These are phyloP conservation scores for Verbena officinalis DNA, from an alignment of 257 asterid species.

Conservation along the genomic window DNA sequence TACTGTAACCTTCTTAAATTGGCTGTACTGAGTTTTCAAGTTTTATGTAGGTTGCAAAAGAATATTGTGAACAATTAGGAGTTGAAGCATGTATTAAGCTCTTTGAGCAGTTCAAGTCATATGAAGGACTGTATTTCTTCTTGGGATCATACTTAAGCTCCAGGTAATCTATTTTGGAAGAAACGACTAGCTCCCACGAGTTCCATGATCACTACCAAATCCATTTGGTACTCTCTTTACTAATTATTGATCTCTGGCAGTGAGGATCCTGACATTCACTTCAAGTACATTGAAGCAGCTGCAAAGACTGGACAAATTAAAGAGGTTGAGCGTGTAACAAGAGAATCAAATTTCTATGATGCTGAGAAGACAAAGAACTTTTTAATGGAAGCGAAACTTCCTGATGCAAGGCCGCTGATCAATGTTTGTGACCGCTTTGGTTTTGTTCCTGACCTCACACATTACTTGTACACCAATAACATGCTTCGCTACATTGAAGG, in stretches of 20 bases:
- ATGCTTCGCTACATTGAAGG: conserved; percentile 99
- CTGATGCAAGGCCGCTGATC: conserved; percentile 97
- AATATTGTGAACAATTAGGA: conserved; percentile 96
- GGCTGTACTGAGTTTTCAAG: conserved; percentile 23
- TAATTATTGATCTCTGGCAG: conserved; percentile 50
- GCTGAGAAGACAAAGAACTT: conserved; percentile 96
- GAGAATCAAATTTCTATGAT: conserved; percentile 96
- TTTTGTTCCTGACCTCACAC: conserved; percentile 98
- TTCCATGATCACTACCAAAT: conserved; percentile 1
- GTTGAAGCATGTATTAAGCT: conserved; percentile 91
- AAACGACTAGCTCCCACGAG: conserved; percentile 16
- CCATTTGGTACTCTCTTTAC: conserved; percentile 10
- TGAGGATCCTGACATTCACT: conserved; percentile 99
- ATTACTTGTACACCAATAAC: conserved; percentile 86
- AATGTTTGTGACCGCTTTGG: conserved; percentile 99
- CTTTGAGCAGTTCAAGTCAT: conserved; percentile 98
- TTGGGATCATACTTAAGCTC: conserved; percentile 98
- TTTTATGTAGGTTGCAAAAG: conserved; percentile 85
- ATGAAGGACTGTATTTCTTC: conserved; percentile 96
- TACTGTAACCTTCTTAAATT: conserved; percentile 1
- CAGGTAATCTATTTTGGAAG: conserved; percentile 51
- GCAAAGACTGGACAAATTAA: conserved; percentile 99
- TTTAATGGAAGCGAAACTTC: conserved; percentile 98
- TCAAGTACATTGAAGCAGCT: conserved; percentile 98
- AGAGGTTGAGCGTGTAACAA: conserved; percentile 99